phyloP scores from a whole-genome alignment of 2,329 filamentous ascomycete genomes.

The Venturiaceae sp. region DNA sequence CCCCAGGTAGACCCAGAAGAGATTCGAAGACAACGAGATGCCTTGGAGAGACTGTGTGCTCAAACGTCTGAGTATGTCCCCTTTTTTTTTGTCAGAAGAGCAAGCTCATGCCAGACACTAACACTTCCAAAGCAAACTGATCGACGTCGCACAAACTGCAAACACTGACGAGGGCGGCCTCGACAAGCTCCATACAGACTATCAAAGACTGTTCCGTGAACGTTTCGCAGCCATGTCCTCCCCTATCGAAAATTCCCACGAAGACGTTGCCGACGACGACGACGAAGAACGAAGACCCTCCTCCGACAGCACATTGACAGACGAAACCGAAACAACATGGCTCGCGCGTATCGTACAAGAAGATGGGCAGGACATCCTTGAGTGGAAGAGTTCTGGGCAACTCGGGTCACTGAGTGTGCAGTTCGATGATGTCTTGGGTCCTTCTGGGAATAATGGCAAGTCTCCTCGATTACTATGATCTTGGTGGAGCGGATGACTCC shows the following conservation, averaged over 20 bases:
- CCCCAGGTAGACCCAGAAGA: conserved; percentile 39
- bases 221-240: conserved; percentile 17
- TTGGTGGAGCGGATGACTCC: neutral
- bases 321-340: conserved; percentile 1
- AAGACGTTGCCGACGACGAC: neutral
- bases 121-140: conserved; percentile 33
- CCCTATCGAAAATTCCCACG: neutral
- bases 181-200: conserved; percentile 26
- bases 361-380: neutral
- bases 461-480: neutral
- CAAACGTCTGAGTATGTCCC: conserved; percentile 36
- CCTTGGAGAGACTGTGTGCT: conserved; percentile 37
- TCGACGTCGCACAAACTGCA: conserved; percentile 35
- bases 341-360: neutral
- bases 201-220: conserved; percentile 31
- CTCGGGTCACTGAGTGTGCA: conserved; percentile 3
- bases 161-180: conserved; percentile 21
- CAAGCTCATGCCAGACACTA: conserved; percentile 1
- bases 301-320: neutral
- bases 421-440: conserved; percentile 4
- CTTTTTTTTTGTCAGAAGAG: neutral
- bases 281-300: neutral
- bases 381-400: neutral
- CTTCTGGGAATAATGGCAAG: neutral
- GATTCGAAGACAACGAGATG: conserved; percentile 36